Evolutionary conservation across 2,329 filamentous ascomycete genomes (phyloP), one percentile per base, ranked within the genome.

Genomic region (Knoxdaviesia proteae): DNA sequence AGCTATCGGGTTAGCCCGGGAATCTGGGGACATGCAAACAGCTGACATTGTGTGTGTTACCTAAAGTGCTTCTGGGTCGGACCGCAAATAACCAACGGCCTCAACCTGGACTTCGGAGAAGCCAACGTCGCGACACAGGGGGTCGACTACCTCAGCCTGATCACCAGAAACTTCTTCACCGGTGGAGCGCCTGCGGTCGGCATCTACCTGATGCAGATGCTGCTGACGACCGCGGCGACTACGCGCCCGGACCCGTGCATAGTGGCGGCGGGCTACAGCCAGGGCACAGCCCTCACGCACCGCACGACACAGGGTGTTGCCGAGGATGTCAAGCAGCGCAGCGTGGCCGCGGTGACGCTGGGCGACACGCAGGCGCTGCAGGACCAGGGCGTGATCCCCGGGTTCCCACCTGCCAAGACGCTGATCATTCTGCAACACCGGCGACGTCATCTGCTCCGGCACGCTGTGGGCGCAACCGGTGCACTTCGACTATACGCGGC

Each of bases 351-450:
- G 10, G 52, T 54, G 39, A 52, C 49, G n/a, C 54, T 52, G 9
- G 52, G 52, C 7, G 52, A 54, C 39, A 52, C 52, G 6, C 48
- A 50, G 49, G 48, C 35, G 5, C 32, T 38, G 5, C 43, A 61
- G 42, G 57, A 61, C 47, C 49, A 53, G 29, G 58, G 54, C 11
- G 53, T 54, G 40, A 60, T 62, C 42, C 47, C 48, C 34, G 53
- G 55, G 36, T 62, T 55, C 49, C 54, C 57, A 29, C 39, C 47
- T 9, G 54, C 57, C 39, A 54, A 57, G 49, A 60, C 57, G 41
- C 54, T 58, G 36, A 56, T 62, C 47, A 61, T 62, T 62, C 52
- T 63, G 61, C 53, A 61, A 61, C 47, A 9, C 44, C 6, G 58
- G 58, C 41, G 61, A 63, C 45, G 50, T 53, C 32, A 53, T 62